Conservation (phyloP, 345 rosid species). For the Odontarrhena argentea region DNA sequence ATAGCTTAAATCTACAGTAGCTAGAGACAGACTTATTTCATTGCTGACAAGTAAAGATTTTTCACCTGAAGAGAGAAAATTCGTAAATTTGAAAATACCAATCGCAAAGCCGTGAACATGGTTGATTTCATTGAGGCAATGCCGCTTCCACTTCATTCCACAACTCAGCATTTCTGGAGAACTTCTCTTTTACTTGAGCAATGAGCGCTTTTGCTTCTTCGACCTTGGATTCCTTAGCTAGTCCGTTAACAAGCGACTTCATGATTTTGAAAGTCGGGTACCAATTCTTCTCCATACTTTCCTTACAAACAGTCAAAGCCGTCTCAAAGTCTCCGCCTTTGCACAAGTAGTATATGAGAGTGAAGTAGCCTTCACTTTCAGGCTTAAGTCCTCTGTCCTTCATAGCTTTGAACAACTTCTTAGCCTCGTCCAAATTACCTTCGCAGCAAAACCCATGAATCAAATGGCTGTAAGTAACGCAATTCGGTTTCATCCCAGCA, state of each 20-base stretch:
- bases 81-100: conserved; percentile 13
- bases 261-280: conserved; percentile 61
- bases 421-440: conserved; percentile 67
- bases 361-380: conserved; percentile 56
- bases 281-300: conserved; percentile 72
- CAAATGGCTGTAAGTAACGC: conserved; percentile 53
- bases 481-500: conserved; percentile 52
- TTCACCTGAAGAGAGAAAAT: background rate
- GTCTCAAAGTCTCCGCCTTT: conserved; percentile 65
- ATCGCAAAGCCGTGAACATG: background rate
- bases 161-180: conserved; percentile 49
- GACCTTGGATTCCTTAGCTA: conserved; percentile 54
- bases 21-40: conserved; percentile 13
- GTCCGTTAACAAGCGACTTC: conserved; percentile 70
- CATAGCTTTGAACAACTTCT: conserved; percentile 66
- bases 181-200: conserved; percentile 56
- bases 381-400: conserved; percentile 50
- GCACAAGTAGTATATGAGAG: conserved; percentile 59
- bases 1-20: background rate
- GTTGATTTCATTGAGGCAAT: conserved; percentile 51
- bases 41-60: conserved; percentile 24
- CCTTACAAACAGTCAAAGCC: conserved; percentile 57
- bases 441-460: conserved; percentile 76
- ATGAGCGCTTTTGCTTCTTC: conserved; percentile 65
- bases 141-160: conserved; percentile 87